Conservation (phyloP, 805 yeast species). For the Barnettozyma populi region DNA sequence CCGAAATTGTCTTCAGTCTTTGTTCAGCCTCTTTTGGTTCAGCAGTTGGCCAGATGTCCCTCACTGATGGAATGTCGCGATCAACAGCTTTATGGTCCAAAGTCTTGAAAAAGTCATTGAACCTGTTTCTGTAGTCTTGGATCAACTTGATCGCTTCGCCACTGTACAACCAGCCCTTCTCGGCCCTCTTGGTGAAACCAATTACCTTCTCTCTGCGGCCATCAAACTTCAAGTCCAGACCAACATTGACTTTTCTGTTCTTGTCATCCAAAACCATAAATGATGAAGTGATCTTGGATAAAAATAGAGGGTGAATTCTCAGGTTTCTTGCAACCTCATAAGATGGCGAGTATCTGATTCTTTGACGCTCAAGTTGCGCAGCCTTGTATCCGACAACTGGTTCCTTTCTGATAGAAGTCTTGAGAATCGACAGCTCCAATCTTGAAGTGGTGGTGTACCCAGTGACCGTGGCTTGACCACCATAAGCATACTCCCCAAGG, state of each 20-base stretch:
- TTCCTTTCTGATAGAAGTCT: conserved; percentile 42
- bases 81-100: conserved; percentile 27
- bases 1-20: conserved; percentile 26
- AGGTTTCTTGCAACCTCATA: conserved; percentile 56
- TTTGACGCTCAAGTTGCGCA: conserved; percentile 49
- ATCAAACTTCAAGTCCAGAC: conserved; percentile 81
- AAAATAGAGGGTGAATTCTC: conserved; percentile 53
- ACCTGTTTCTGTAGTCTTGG: conserved; percentile 51
- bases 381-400: conserved; percentile 61
- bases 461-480: conserved; percentile 64
- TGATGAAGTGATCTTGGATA: conserved; percentile 75
- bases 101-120: conserved; percentile 53
- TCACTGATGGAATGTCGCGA: conserved; percentile 26
- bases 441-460: conserved; percentile 48
- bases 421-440: conserved; percentile 49
- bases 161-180: conserved; percentile 78
- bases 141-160: conserved; percentile 65
- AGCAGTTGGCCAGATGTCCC: conserved; percentile 32
- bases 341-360: conserved; percentile 59
- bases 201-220: conserved; percentile 73
- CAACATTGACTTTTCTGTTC: conserved; percentile 59
- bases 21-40: conserved; percentile 24
- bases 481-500: conserved; percentile 83
- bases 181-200: conserved; percentile 71
- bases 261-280: conserved; percentile 52